Evolutionary conservation across 331 rosid genomes (phyloP).

Genomic region (Cucumis variabilis): DNA sequence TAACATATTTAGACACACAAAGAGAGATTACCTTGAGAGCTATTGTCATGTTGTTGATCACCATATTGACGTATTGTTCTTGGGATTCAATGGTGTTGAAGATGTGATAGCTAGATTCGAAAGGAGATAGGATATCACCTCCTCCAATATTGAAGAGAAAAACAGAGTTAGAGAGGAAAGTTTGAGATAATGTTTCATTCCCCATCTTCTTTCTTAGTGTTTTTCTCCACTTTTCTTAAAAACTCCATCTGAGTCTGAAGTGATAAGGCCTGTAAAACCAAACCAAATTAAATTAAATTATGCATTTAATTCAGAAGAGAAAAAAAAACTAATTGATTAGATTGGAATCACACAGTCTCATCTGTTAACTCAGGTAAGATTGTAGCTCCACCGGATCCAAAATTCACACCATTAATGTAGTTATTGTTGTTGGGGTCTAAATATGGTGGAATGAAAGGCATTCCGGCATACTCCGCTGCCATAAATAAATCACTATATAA

Average conservation of each 20-base stretch:
- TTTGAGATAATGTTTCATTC: background rate
- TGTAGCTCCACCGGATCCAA: background rate
- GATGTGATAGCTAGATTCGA: background rate
- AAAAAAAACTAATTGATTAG: background rate
- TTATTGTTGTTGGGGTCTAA: background rate
- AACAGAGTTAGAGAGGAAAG: background rate
- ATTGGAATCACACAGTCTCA: background rate
- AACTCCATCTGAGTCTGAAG: background rate
- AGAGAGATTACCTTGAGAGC: background rate
- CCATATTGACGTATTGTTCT: background rate
- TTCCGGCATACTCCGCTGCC: background rate
- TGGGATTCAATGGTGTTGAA: background rate
- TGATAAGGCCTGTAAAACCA: background rate
- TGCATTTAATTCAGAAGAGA: background rate
- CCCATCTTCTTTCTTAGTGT: background rate
- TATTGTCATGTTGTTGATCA: background rate
- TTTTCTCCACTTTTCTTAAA: background rate
- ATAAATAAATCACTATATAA: too few species aligned
- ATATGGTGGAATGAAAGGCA: background rate
- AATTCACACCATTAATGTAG: background rate
- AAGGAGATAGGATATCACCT: background rate
- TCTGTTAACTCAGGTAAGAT: background rate
- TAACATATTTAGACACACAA: background rate
- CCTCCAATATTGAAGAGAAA: background rate
- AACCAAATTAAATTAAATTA: background rate